These are phyloP conservation scores for Tillandsia fasciculata DNA, from an alignment of 176 grass and related monocot species.

Conservation along the genomic window DNA sequence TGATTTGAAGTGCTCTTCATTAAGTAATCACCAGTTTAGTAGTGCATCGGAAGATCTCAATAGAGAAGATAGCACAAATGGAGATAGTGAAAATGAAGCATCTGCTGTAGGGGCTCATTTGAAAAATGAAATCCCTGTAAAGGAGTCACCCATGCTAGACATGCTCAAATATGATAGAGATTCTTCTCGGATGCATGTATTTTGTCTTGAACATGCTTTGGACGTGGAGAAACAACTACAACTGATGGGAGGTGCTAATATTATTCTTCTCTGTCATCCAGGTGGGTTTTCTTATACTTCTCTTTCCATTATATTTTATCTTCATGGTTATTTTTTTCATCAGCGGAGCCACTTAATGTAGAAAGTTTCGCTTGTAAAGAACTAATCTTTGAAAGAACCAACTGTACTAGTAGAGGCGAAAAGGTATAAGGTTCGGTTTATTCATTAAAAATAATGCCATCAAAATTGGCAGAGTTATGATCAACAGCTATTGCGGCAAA, in stretches of 20 bases:
- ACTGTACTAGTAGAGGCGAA: neutral
- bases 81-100: neutral
- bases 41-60: slow-evolving; percentile 8
- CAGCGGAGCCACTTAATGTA: neutral
- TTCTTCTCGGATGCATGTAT: slow-evolving; percentile 91
- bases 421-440: neutral
- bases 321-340: neutral
- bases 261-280: slow-evolving; percentile 94
- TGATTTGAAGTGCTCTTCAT: slow-evolving; percentile 14
- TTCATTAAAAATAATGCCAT: too few relatives aligned
- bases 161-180: slow-evolving; percentile 58
- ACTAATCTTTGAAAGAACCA: neutral
- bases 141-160: slow-evolving; percentile 32
- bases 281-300: slow-evolving; percentile 29
- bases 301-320: neutral
- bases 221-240: slow-evolving; percentile 78
- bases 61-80: neutral
- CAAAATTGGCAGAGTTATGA: too few relatives aligned
- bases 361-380: neutral
- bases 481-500: too few relatives aligned
- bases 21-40: slow-evolving; percentile 14
- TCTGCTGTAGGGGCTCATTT: slow-evolving; percentile 5
- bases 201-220: slow-evolving; percentile 98
- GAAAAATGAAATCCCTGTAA: slow-evolving; percentile 18
- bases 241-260: slow-evolving; percentile 68